Conservation (phyloP, 306 rosid species). For the Hippophae gyantsensis region DNA sequence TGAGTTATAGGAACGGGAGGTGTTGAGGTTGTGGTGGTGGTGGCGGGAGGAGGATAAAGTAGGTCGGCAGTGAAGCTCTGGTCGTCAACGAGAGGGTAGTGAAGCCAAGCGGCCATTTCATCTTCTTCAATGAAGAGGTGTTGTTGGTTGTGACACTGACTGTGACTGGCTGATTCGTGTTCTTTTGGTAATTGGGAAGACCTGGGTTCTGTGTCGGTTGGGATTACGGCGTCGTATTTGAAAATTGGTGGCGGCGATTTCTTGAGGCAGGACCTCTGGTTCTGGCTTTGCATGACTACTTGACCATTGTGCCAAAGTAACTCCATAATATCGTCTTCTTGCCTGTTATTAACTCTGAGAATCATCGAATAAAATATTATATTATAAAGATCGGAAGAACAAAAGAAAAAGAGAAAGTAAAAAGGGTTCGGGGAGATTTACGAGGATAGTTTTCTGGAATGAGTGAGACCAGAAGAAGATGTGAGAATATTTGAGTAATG, state of each 20-base stretch:
- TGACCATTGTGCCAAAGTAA: conserved; percentile 73
- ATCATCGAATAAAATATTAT: not conserved
- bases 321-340: conserved; percentile 55
- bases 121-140: conserved; percentile 68
- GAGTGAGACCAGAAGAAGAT: conserved; percentile 21
- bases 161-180: conserved; percentile 9
- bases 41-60: conserved; percentile 21
- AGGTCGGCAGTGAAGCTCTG: conserved; percentile 42
- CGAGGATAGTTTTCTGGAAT: conserved; percentile 39
- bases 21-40: conserved; percentile 5
- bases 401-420: no score
- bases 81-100: conserved; percentile 55
- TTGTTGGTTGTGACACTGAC: conserved; percentile 7
- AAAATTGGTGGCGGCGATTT: conserved; percentile 15
- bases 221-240: conserved; percentile 19
- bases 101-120: conserved; percentile 70
- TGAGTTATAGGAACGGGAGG: conserved; percentile 13
- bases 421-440: conserved; percentile 7
- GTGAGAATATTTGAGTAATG: conserved; percentile 23
- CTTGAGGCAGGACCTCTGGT: conserved; percentile 28
- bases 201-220: conserved; percentile 32
- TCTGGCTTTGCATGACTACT: conserved; percentile 49
- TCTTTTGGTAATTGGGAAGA: conserved; percentile 11
- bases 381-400: not conserved
- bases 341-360: conserved; percentile 24